Conservation (phyloP, 164 flowering plant species). For the Vitis cinerea region DNA sequence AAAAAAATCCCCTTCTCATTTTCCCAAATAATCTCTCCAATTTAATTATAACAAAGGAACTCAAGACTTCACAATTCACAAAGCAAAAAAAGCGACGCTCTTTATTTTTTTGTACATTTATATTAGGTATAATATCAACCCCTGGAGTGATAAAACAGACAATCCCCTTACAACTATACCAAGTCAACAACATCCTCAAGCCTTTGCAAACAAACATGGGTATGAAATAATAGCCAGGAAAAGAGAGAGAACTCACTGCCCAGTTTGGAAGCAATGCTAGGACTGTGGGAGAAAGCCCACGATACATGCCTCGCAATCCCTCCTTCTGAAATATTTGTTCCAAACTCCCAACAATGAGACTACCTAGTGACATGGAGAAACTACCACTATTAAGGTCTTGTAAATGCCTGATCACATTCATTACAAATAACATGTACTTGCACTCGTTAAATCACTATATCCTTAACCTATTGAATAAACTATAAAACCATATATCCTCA, state of each 20-base stretch:
- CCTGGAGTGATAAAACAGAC: background rate
- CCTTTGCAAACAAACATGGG: background rate
- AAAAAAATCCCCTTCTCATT: background rate
- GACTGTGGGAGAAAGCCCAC: conserved; percentile 92
- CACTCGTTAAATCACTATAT: too few species aligned
- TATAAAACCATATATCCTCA: too few species aligned
- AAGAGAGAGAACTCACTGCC: conserved; percentile 56
- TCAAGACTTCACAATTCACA: background rate
- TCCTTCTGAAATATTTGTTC: conserved; percentile 72
- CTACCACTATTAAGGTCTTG: background rate
- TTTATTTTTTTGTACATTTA: background rate
- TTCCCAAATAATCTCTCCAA: background rate
- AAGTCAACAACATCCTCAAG: background rate
- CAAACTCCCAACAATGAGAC: conserved; percentile 82
- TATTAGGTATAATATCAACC: background rate
- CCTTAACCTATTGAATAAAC: too few species aligned
- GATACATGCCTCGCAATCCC: conserved; percentile 95
- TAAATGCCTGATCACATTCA: background rate
- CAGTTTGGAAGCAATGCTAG: conserved; percentile 94
- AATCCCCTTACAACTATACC: background rate
- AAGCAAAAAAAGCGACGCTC: background rate
- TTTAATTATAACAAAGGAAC: background rate
- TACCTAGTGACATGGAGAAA: conserved; percentile 40
- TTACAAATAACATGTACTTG: too few species aligned
- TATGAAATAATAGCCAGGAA: background rate